Conservation (phyloP, 2,329 filamentous ascomycete species). For the Orbilia quercus region DNA sequence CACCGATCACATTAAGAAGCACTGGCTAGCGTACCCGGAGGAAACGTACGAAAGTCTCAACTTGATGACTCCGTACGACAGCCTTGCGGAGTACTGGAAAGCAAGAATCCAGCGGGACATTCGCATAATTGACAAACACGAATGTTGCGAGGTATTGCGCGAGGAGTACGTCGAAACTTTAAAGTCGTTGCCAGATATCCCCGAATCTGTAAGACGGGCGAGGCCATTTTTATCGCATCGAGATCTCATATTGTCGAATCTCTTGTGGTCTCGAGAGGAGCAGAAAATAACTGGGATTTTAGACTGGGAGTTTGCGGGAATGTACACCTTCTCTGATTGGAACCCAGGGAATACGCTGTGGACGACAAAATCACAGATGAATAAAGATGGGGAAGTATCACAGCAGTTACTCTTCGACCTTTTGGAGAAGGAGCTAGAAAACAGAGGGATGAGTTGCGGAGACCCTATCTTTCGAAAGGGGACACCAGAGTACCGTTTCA, state of each 20-base stretch:
- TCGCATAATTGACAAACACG: constrained; percentile 33
- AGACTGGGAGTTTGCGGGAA: constrained; percentile 59
- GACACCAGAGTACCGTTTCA: constrained; percentile 16
- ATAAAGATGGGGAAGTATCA: constrained; percentile 32
- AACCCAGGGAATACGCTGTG: constrained; percentile 39
- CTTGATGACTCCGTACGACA: constrained; percentile 30
- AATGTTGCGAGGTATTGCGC: constrained; percentile 22
- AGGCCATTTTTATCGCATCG: constrained; percentile 56
- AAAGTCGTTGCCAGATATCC: constrained; percentile 22
- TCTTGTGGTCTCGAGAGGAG: constrained; percentile 53
- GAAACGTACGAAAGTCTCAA: constrained; percentile 41
- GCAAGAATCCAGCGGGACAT: constrained; percentile 36
- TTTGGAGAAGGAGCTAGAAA: constrained; percentile 28
- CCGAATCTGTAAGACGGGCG: constrained; percentile 7
- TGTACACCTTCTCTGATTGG: constrained; percentile 59
- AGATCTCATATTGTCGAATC: constrained; percentile 57
- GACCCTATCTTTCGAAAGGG: constrained; percentile 33
- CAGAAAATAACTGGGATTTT: constrained; percentile 57
- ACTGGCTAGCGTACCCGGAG: constrained; percentile 37
- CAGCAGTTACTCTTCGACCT: constrained; percentile 30
- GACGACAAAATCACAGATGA: constrained; percentile 31
- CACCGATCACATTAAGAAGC: constrained; percentile 28
- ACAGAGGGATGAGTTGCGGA: constrained; percentile 9
- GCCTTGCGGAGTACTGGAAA: constrained; percentile 37
- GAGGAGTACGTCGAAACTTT: constrained; percentile 11